A percentile compares a stretch with the other conserved stretches of the same genome.
Conservation (phyloP, 31 red algal genomes). For the Bonnemaisonia californica region DNA sequence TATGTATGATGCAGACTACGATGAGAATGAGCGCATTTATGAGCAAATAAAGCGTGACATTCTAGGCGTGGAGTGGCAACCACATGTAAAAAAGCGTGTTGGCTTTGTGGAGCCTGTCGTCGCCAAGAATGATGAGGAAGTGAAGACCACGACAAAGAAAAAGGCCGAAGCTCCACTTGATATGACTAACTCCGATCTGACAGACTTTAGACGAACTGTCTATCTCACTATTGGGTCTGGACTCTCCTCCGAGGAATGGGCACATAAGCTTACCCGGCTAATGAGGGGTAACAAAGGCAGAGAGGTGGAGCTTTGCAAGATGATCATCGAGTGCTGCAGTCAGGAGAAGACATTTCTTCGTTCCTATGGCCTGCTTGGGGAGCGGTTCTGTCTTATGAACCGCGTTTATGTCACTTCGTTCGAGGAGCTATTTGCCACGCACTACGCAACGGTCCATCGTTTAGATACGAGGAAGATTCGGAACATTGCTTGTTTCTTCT, state of each 20-base stretch:
- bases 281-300: constrained; percentile 60
- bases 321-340: constrained; percentile 88
- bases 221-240: constrained; percentile 76
- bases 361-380: constrained; percentile 68
- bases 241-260: constrained; percentile 74
- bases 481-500: constrained; percentile 77
- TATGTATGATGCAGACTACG: constrained; percentile 66
- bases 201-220: constrained; percentile 78
- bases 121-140: not conserved
- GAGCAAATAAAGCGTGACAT: constrained; percentile 65
- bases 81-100: not conserved
- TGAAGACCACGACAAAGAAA: not conserved
- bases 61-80: constrained; percentile 50
- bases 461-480: constrained; percentile 74
- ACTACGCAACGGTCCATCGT: constrained; percentile 76
- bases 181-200: constrained; percentile 72
- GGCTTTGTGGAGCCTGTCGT: not conserved
- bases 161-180: constrained; percentile 26
- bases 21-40: constrained; percentile 75
- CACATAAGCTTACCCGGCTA: constrained; percentile 73
- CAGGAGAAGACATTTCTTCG: constrained; percentile 74
- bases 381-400: constrained; percentile 63
- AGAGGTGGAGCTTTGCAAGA: constrained; percentile 68
- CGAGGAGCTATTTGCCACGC: constrained; percentile 71
- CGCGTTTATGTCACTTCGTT: constrained; percentile 47